Evolutionary conservation across 164 flowering plant genomes (phyloP), one percentile per base, ranked within the genome.

Genomic region (Vitis riparia): DNA sequence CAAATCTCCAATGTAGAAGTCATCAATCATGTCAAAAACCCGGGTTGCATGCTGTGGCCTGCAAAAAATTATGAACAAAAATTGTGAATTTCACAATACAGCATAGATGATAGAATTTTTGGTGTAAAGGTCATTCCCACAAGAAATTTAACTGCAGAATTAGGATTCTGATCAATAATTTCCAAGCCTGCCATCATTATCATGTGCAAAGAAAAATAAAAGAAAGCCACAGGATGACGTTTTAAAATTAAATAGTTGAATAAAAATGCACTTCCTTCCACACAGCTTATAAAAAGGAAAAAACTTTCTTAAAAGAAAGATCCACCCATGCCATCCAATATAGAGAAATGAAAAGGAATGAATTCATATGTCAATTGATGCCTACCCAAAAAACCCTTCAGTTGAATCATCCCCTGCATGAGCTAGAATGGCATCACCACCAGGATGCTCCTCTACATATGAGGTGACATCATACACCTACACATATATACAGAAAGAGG

Each of bases 381-480:
- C 78, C 53, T 89, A 94, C 98, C 98, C 97, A 62, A 15, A 92
- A 80, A 94, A 94, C n/a, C 99, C 97, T 86, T 88, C 91, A 62
- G 99, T 95, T 19, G 99, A 89, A 85, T 95, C 98, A 72, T 88
- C 94, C 23, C 99, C 99, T 53, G 99, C 99, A 81, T 95, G 93
- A 2, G 78, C 79, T 62, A 93, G 80, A 51, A 95, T 95, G 50
- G 98, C 93, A 81, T 95, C 99, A 50, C 99, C 99, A 55, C 99
- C 98, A 10, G 98, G 99, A 66, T 95, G 99, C 73, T 91, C 98
- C 74, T 95, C 99, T 64, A 95, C 98, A 70, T 95, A 95, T 2
- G 98, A 69, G 30, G 97, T 90, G 51, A 95, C 93, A 83, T 95
- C 97, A 82, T 88, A 95, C 50, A 94, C 94, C 99, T 92, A 71